These are phyloP conservation scores for Fonsecaea multimorphosa DNA, from an alignment of 2,329 filamentous ascomycete genomes.

Conservation along the genomic window DNA sequence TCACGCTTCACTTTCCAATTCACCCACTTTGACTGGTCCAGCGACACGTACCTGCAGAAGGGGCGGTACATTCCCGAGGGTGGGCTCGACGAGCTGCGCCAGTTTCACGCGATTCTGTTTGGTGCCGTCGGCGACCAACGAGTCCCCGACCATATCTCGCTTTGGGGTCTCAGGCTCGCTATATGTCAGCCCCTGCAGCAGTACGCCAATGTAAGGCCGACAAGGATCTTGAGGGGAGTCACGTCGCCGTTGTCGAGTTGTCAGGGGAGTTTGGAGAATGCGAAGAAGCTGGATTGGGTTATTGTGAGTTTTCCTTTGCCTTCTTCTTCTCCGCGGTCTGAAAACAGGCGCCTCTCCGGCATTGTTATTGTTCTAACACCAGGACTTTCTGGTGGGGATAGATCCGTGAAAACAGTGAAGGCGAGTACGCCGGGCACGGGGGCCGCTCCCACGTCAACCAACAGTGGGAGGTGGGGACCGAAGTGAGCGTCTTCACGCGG, in stretches of 20 bases:
- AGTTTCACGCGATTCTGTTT: slow-evolving; percentile 71
- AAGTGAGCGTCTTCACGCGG: slow-evolving; percentile 68
- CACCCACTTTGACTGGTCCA: slow-evolving; percentile 70
- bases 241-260: slow-evolving; percentile 54
- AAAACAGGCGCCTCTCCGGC: too few species aligned
- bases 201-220: slow-evolving; percentile 72
- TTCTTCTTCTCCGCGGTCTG: too few species aligned
- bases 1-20: slow-evolving; percentile 66
- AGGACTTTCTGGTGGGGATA: not conserved
- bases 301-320: slow-evolving; percentile 52
- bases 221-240: slow-evolving; percentile 66
- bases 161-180: slow-evolving; percentile 71
- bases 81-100: slow-evolving; percentile 62
- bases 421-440: slow-evolving; percentile 70
- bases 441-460: slow-evolving; percentile 65
- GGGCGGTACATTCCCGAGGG: slow-evolving; percentile 70
- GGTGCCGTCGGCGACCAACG: slow-evolving; percentile 69
- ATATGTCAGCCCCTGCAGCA: slow-evolving; percentile 72
- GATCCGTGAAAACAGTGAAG: slow-evolving; percentile 70
- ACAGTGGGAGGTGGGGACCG: slow-evolving; percentile 67
- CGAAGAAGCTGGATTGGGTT: slow-evolving; percentile 69
- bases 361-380: too few species aligned
- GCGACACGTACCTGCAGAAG: slow-evolving; percentile 68
- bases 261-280: slow-evolving; percentile 51
- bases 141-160: slow-evolving; percentile 70